phyloP scores from a whole-genome alignment of 2,329 filamentous ascomycete genomes.

The Aspergillus pseudotamarii region DNA sequence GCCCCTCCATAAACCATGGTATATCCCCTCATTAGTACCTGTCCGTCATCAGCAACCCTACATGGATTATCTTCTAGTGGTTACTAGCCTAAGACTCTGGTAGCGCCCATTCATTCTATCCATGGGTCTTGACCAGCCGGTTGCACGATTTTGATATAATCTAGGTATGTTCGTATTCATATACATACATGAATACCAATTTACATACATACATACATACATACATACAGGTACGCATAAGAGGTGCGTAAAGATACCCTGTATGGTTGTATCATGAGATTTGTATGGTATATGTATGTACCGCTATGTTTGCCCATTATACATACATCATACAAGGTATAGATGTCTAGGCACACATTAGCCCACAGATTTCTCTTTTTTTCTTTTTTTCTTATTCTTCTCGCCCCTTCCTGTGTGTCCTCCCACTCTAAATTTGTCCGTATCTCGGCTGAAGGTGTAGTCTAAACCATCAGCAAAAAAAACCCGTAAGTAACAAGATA shows the following conservation, averaged over 20 bases:
- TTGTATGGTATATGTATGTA: neutral
- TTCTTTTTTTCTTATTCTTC: neutral
- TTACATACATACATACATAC: neutral
- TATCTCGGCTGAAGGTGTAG: neutral
- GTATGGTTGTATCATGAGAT: neutral
- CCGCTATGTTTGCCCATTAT: neutral
- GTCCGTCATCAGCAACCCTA: slow-evolving; percentile 8
- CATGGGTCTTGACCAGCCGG: neutral
- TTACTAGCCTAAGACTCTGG: neutral
- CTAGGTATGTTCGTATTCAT: neutral
- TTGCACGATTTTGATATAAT: neutral
- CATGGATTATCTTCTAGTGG: slow-evolving; percentile 7
- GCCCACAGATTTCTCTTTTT: neutral
- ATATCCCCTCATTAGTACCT: slow-evolving; percentile 1
- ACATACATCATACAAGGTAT: slow-evolving; percentile 1
- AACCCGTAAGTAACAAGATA: neutral
- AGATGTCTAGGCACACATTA: neutral
- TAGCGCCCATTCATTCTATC: neutral
- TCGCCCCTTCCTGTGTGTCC: neutral
- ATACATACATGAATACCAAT: neutral
- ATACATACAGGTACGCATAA: neutral
- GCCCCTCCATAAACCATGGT: slow-evolving; percentile 21
- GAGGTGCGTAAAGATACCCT: neutral
- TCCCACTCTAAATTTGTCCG: too few species aligned
- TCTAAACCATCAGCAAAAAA: neutral